Conservation (phyloP, 2,329 filamentous ascomycete species). For the Penicillium olsonii region DNA sequence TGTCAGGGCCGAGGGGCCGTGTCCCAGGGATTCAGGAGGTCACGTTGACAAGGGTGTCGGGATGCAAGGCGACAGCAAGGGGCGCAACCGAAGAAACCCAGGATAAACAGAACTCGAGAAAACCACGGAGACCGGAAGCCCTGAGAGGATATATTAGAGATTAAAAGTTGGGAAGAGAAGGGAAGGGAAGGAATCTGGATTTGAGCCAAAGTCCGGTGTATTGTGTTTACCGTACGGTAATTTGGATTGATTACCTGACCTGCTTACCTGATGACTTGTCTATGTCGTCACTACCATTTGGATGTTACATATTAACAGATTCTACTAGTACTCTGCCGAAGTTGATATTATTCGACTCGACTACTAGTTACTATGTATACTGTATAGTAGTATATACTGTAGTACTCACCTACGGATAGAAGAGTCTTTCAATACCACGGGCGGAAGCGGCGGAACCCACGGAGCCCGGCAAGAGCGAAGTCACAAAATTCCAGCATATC, state of each 20-base stretch:
- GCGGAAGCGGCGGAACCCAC: slow-evolving; percentile 32
- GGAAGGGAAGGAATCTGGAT: slow-evolving; percentile 18
- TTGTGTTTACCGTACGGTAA: not conserved
- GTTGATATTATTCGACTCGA: too few species aligned
- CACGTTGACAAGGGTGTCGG: slow-evolving; percentile 31
- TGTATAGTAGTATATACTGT: too few species aligned
- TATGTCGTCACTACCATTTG: slow-evolving; percentile 31
- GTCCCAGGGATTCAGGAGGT: slow-evolving; percentile 19
- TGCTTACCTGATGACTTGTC: slow-evolving; percentile 7
- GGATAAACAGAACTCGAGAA: slow-evolving; percentile 12
- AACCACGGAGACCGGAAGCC: slow-evolving; percentile 11
- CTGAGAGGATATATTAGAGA: slow-evolving; percentile 13
- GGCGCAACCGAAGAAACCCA: slow-evolving; percentile 21
- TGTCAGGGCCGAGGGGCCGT: slow-evolving; percentile 6
- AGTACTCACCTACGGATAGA: too few species aligned
- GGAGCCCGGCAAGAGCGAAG: slow-evolving; percentile 21
- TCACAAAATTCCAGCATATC: slow-evolving; percentile 14
- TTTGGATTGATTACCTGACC: not conserved
- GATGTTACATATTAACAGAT: not conserved
- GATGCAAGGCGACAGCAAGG: slow-evolving; percentile 32
- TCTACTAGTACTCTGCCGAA: not conserved
- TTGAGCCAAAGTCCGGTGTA: slow-evolving; percentile 1
- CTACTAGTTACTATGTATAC: not conserved
- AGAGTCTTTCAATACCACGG: slow-evolving; percentile 5
- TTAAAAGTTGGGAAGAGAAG: slow-evolving; percentile 16